Conservation (phyloP, 805 yeast species). For the Candida montana region DNA sequence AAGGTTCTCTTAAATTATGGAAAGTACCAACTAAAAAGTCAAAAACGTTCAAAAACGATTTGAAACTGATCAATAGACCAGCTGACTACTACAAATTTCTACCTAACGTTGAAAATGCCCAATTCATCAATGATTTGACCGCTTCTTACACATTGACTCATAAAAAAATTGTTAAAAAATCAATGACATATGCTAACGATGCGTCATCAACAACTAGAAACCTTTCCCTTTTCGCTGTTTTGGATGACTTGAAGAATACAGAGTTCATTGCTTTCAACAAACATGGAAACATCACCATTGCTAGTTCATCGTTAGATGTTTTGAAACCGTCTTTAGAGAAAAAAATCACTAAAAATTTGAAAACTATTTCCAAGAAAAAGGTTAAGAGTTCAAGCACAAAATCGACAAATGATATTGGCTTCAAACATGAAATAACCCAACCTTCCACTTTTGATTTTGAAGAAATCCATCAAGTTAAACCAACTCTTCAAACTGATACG, state of each 20-base stretch:
- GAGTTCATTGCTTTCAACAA: neutral
- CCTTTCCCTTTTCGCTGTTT: neutral
- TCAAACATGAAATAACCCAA: neutral
- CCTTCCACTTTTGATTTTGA: neutral
- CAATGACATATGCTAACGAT: neutral
- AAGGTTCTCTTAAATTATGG: neutral
- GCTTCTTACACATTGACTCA: neutral
- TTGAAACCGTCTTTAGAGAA: neutral
- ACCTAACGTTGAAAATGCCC: neutral
- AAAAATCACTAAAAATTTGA: neutral
- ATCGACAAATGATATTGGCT: neutral
- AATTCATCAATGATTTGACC: neutral
- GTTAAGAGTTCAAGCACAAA: no score
- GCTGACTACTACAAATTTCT: neutral
- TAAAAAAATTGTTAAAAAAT: neutral
- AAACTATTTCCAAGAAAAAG: neutral
- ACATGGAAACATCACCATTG: neutral
- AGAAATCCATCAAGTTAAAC: neutral
- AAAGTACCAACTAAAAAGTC: neutral
- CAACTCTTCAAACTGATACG: neutral
- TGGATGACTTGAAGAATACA: neutral
- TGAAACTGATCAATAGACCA: slow-evolving; percentile 8
- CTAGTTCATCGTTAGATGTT: neutral
- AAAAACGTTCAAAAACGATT: no score
- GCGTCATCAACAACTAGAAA: neutral